These are phyloP conservation scores for Pigoraptor vietnamica DNA, from an alignment of 78 protist genomes.

Conservation along the genomic window DNA sequence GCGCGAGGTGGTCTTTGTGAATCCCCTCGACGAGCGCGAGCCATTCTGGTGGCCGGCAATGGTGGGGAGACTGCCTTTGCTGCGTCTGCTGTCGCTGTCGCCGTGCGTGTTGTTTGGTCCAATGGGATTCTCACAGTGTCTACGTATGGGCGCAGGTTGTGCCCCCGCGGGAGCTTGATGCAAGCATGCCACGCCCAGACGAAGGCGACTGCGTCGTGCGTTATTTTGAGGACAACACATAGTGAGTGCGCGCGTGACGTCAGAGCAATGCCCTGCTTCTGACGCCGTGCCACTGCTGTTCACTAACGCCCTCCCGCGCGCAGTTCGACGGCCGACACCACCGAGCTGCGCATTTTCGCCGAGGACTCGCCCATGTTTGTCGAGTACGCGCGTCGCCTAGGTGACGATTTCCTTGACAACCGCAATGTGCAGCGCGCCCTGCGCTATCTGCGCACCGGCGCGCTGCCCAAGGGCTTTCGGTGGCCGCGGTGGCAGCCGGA, in stretches of 20 bases:
- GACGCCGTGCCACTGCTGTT: no score
- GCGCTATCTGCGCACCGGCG: neutral
- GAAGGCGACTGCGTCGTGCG: neutral
- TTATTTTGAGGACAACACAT: neutral
- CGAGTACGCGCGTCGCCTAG: neutral
- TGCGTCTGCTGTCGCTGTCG: neutral
- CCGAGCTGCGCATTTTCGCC: neutral
- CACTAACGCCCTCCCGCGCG: neutral
- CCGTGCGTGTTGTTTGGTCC: neutral
- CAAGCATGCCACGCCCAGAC: neutral
- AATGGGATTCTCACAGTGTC: no score
- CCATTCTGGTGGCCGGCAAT: constrained; percentile 1
- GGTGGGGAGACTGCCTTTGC: no score
- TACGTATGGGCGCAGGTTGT: neutral
- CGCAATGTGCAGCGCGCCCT: neutral
- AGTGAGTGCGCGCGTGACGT: neutral
- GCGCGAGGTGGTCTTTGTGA: neutral
- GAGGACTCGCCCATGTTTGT: neutral
- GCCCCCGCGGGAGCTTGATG: neutral
- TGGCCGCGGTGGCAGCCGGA: neutral
- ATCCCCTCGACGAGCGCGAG: neutral
- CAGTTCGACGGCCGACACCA: neutral
- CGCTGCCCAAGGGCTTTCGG: neutral
- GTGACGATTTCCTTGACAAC: neutral
- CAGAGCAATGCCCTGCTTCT: no score